Conservation (phyloP, 2,329 filamentous ascomycete genomes). For the Monosporascus sp. region DNA sequence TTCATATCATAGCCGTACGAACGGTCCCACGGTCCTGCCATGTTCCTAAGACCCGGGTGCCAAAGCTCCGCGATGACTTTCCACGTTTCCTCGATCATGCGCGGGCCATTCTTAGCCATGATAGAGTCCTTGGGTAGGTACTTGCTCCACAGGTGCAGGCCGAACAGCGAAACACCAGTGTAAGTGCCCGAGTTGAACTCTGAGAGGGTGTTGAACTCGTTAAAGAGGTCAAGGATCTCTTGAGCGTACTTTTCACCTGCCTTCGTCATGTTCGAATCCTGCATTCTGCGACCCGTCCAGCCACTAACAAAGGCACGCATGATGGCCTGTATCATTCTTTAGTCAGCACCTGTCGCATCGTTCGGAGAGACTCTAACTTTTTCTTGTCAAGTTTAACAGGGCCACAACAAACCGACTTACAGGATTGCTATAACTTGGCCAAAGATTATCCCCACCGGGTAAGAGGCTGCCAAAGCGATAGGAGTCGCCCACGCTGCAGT, state of each 20-base stretch:
- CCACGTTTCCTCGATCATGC: conserved; percentile 51
- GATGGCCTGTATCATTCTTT: conserved; percentile 26
- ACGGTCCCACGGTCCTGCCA: conserved; percentile 61
- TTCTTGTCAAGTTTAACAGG: not conserved
- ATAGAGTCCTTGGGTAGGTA: conserved; percentile 49
- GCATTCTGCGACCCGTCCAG: conserved; percentile 50
- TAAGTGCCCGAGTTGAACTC: conserved; percentile 62
- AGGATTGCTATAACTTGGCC: conserved; percentile 57
- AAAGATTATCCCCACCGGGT: conserved; percentile 48
- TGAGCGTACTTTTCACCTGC: conserved; percentile 51
- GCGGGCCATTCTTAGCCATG: conserved; percentile 44
- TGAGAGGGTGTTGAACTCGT: conserved; percentile 49
- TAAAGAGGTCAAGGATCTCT: conserved; percentile 52
- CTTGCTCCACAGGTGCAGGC: conserved; percentile 53
- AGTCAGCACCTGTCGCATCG: not conserved
- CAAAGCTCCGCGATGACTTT: conserved; percentile 45
- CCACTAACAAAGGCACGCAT: conserved; percentile 58
- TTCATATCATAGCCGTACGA: conserved; percentile 61
- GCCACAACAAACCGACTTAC: conserved; percentile 17
- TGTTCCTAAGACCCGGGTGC: conserved; percentile 53
- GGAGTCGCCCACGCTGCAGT: conserved; percentile 51
- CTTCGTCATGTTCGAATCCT: conserved; percentile 53
- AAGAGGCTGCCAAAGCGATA: conserved; percentile 57
- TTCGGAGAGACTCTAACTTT: not conserved
- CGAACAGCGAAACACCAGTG: conserved; percentile 55